Base-by-base conservation (phyloP, 805 yeast species). In the Starmerella bombicola region DNA sequence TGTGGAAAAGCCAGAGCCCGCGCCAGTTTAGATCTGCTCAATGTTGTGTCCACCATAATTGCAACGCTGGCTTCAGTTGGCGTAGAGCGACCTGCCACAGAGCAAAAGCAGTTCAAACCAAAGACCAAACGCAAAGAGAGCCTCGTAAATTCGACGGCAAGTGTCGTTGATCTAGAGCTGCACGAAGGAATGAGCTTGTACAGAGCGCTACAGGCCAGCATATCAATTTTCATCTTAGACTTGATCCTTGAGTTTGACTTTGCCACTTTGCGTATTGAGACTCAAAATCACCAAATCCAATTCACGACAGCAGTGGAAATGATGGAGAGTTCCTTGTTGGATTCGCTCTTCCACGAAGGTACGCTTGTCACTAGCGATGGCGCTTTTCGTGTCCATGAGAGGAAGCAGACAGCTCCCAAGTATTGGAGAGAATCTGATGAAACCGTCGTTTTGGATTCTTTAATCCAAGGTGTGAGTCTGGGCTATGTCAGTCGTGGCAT, bases 221-320 rank as follows among this genome's bases (percentile, higher is more conserved):
- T 48, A 1, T 49, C 52, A 1, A 33, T 45, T 13, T 49, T 48
- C 29, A 25, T 51, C 5, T 32, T 48, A 15, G 52, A 51, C 24
- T 26, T 46, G 16, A 36, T 44, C 3, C 35, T 47, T 3, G 52
- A 43, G 19, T 41, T 46, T 18, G 43, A 33, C 20, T 35, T 49
- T 10, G 43, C 38, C n/a, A 38, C 43, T 1, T 6, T 53, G n/a
- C 39, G 37, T 8, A 33, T 50, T 3, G 55, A 53, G 35, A 41
- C 53, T 1, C 56, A 53, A 22, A 50, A 40, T 33, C 52, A 50
- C 17, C 49, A 42, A 24, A 40, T 50, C 12, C 54, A 50, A 23
- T 40, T 49, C 13, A 39, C 53, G 9, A 35, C 47, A 10, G 41
- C 47, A 2, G 39, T 49, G 5, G 53, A 49, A 23, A 30, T 37